Percentiles rank a stretch among this genome's conserved stretches.
These are phyloP conservation scores for Coemansia nantahalensis DNA, from an alignment of 192 early-diverging fungal genomes.

Conservation along the genomic window DNA sequence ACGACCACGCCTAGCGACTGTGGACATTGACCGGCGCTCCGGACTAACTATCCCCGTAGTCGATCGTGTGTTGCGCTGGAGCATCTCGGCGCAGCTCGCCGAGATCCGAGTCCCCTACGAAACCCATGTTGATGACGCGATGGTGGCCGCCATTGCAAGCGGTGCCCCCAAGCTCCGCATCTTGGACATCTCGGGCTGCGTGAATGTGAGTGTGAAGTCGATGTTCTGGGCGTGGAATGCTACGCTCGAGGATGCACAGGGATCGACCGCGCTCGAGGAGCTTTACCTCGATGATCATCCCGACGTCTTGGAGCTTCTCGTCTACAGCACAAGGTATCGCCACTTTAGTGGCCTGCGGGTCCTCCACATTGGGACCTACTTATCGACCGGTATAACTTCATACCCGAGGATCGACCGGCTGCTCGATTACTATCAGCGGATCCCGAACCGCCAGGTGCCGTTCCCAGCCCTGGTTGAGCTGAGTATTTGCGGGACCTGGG, in stretches of 20 bases:
- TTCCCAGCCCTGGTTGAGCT: conserved; percentile 33
- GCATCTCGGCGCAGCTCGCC: conserved; percentile 10
- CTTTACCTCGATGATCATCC: conserved; percentile 44
- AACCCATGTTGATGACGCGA: conserved; percentile 2
- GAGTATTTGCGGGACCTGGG: conserved; percentile 40
- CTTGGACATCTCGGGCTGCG: conserved; percentile 48
- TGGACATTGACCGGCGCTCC: conserved; percentile 9
- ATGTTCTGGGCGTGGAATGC: conserved; percentile 34
- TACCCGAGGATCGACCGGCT: conserved; percentile 15
- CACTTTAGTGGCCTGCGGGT: conserved; percentile 28
- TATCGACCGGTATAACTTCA: conserved; percentile 19
- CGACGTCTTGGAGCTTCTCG: conserved; percentile 33
- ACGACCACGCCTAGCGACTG: conserved; percentile 15
- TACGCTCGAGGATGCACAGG: conserved; percentile 16
- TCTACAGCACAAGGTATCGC: conserved; percentile 27
- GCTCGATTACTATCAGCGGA: conserved; percentile 22
- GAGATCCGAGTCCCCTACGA: conserved; percentile 28
- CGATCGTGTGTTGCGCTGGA: conserved; percentile 16
- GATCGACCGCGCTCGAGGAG: conserved; percentile 19
- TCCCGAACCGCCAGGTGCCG: conserved; percentile 4
- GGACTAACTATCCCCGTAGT: not conserved
- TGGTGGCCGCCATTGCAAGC: conserved; percentile 17
- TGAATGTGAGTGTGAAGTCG: conserved; percentile 15
- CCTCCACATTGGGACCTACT: conserved; percentile 33
- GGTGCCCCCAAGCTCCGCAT: conserved; percentile 18